Evolutionary conservation across 2,329 filamentous ascomycete species (phyloP).

Genomic region (Aureobasidium vineae): DNA sequence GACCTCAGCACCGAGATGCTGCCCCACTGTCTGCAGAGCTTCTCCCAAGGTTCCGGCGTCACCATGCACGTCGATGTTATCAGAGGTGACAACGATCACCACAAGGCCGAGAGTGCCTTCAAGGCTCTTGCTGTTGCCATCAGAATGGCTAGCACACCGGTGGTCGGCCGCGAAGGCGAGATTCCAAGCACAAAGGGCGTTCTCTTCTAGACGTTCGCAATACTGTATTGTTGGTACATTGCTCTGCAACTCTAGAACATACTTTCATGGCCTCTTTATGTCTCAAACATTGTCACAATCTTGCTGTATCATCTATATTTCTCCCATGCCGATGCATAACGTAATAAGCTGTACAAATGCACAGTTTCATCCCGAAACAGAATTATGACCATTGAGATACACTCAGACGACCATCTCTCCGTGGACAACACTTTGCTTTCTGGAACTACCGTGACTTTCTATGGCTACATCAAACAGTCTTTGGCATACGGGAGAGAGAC

Average conservation of each 20-base stretch:
- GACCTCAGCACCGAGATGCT: constrained; percentile 96
- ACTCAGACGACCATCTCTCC: no score
- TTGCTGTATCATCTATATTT: no score
- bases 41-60: constrained; percentile 82
- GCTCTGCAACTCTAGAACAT: no score
- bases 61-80: constrained; percentile 96
- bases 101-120: constrained; percentile 93
- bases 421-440: neutral
- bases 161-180: constrained; percentile 82
- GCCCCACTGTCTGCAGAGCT: constrained; percentile 91
- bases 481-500: neutral
- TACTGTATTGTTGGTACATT: neutral
- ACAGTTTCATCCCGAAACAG: no score
- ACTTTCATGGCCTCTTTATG: no score
- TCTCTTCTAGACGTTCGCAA: constrained; percentile 48
- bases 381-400: no score
- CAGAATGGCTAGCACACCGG: constrained; percentile 69
- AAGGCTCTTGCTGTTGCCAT: constrained; percentile 92
- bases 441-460: neutral
- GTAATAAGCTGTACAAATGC: no score
- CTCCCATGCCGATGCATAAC: no score
- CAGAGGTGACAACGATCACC: constrained; percentile 90
- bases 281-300: no score
- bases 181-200: constrained; percentile 96
- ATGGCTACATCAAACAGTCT: neutral